Base-by-base conservation (phyloP, 352 stramenopile genomes). In the Pythium oligandrum region DNA sequence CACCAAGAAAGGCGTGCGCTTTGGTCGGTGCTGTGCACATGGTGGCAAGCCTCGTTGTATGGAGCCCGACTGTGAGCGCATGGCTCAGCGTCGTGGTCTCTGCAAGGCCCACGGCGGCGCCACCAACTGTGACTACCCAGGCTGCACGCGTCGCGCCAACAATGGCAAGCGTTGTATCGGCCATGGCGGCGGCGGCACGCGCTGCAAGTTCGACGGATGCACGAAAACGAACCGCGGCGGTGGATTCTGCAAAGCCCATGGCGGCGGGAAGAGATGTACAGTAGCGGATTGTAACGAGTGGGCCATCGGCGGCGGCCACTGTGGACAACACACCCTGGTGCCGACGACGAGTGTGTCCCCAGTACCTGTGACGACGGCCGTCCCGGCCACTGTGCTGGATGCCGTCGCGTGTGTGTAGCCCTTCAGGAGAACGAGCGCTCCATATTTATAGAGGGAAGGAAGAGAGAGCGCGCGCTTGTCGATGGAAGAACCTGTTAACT, bases 51-150 rank as follows among this genome's bases (percentile, higher is more conserved):
- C 77, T 8, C 67, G 69, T 4, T 93, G 83, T 42, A 63, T 61
- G 2, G 64, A 90, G 11, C 76, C 80, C 7, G 78, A 80, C 10
- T 93, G 83, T 43, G 72, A 87, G 46, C 83, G 82, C 31, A 60
- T 88, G 33, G 73, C 70, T 12, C 75, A 88, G 66, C 55, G 78
- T 26, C 73, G 69, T 35, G 73, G 83, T 6, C 56, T 93, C 26
- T 96, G 86, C 60, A 95, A 93, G 55, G 69, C 70, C 34, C 86
- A 96, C 48, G 86, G 86, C 38, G 86, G 84, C 6, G 86, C 73
- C 6, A 73, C 83, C 48, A 74, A 61, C 42, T 94, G 83, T 47
- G 74, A 73, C 45, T 70, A 74, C 38, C 55, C 70, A 0, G 75
- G 74, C 12, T 94, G 83, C 51, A 73, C 61, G 32, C 78, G 82